Evolutionary conservation across 2,329 filamentous ascomycete genomes (phyloP).

Genomic region (Ceratocystis cubensis): DNA sequence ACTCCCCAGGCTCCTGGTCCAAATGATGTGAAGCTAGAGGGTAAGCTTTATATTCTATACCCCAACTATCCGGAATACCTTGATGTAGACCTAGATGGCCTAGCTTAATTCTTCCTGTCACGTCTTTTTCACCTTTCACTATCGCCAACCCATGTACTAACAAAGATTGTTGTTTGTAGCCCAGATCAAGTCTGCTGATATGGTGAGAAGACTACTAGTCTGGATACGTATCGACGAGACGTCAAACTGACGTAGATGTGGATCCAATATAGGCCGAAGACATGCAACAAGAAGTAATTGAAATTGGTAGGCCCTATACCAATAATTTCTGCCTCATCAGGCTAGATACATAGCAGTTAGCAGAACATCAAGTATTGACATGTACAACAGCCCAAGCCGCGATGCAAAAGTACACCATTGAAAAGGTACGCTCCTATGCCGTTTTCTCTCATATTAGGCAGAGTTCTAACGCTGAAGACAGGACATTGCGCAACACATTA

Average conservation of each 20-base stretch:
- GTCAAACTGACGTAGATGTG: slow-evolving; percentile 1
- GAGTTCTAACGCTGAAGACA: slow-evolving; percentile 29
- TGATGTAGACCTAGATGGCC: too few species aligned
- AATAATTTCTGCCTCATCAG: too few species aligned
- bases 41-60: background rate
- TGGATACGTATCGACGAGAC: background rate
- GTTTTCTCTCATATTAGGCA: background rate
- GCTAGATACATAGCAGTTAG: background rate
- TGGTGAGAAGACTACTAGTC: slow-evolving; percentile 49
- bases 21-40: slow-evolving; percentile 20
- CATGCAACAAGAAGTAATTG: slow-evolving; percentile 90
- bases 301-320: slow-evolving; percentile 62
- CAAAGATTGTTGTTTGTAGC: slow-evolving; percentile 39
- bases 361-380: slow-evolving; percentile 20
- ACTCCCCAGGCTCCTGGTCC: slow-evolving; percentile 15
- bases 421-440: slow-evolving; percentile 37
- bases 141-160: background rate
- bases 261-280: slow-evolving; percentile 61
- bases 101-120: too few species aligned
- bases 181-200: slow-evolving; percentile 95
- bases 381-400: slow-evolving; percentile 43
- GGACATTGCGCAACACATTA: slow-evolving; percentile 95
- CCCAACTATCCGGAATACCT: background rate
- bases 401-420: slow-evolving; percentile 50
- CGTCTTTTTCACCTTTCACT: too few species aligned